Evolutionary conservation across 208 protist genomes (phyloP), one percentile per base, ranked within the genome.

Genomic region (Leishmania gerbilli): DNA sequence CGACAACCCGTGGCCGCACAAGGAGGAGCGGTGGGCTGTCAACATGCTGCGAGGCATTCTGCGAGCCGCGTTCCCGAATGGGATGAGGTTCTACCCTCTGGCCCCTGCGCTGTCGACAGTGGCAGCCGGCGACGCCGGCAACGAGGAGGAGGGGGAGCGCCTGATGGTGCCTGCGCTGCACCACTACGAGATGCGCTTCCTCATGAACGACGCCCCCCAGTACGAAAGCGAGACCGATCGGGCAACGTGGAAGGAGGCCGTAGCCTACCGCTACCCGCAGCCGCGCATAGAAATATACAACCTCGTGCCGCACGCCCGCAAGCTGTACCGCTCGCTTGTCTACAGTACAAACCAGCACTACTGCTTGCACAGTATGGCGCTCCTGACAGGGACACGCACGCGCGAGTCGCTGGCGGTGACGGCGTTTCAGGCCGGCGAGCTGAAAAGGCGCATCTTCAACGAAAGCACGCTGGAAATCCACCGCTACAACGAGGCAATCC

Each of bases 191-290:
- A 90, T 93, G 85, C 88, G 88, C 40, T 91, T 95, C 68, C 64
- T 95, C 24, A 87, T 89, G 83, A 90, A 86, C 76, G 91, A 95
- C 84, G 88, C 79, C 17, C 82, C 89, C 62, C 90, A 93, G 82
- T 93, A 92, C 83, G 74, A 84, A 45, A 84, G 88, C 34, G 87
- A 96, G 79, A 81, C 79, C 31, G 85, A 93, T 37, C 84, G 84
- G 24, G 75, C 89, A 11, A 97, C 93, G n/a, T 97, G 92, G 92
- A 97, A 97, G 84, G 93, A 97, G 83, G 80, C 90, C 8, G 90
- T 95, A n/a, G 89, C 90, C 31, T 88, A 90, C 77, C 85, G 84
- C 76, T 84, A 91, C 83, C 88, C 88, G 31, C 82, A 86, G 72
- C 83, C 86, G 13, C 86, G 87, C 42, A 64, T 96, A 1, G 79